Evolutionary conservation across 257 asterid genomes (phyloP).

Genomic region (Penstemon newberryi): DNA sequence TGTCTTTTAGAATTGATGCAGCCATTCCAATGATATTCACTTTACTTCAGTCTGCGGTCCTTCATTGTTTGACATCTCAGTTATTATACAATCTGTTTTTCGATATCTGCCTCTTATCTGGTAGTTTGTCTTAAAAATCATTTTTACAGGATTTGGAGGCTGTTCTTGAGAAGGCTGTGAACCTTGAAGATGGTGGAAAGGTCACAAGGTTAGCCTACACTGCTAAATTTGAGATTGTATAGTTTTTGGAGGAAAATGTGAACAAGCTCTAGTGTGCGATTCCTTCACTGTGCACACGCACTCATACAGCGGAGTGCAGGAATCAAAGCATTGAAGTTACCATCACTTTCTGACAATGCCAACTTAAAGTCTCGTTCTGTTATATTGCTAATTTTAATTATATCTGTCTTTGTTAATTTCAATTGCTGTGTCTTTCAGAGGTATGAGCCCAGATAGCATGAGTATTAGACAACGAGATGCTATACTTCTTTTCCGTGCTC

Average conservation of each 20-base stretch:
- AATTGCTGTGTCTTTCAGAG: conserved; percentile 50
- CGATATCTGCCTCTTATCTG: not conserved
- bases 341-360: not conserved
- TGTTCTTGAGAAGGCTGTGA: conserved; percentile 95
- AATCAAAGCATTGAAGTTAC: conserved; percentile 26
- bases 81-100: conserved; percentile 18
- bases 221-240: conserved; percentile 26
- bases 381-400: conserved; percentile 20
- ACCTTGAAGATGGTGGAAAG: conserved; percentile 90
- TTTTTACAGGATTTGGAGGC: conserved; percentile 90
- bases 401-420: conserved; percentile 32
- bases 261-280: conserved; percentile 22
- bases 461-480: conserved; percentile 86
- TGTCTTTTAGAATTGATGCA: conserved; percentile 27
- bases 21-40: conserved; percentile 17
- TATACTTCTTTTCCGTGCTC: conserved; percentile 90
- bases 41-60: conserved; percentile 17
- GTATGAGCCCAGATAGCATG: conserved; percentile 67
- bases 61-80: conserved; percentile 24
- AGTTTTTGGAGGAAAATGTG: conserved; percentile 23
- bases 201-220: conserved; percentile 60
- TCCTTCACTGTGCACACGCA: conserved; percentile 14
- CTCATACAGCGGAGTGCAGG: conserved; percentile 12
- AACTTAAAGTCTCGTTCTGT: conserved; percentile 19
- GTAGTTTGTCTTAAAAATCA: conserved; percentile 24